Conservation (phyloP, 2,329 filamentous ascomycete genomes). For the Exophiala sideris region DNA sequence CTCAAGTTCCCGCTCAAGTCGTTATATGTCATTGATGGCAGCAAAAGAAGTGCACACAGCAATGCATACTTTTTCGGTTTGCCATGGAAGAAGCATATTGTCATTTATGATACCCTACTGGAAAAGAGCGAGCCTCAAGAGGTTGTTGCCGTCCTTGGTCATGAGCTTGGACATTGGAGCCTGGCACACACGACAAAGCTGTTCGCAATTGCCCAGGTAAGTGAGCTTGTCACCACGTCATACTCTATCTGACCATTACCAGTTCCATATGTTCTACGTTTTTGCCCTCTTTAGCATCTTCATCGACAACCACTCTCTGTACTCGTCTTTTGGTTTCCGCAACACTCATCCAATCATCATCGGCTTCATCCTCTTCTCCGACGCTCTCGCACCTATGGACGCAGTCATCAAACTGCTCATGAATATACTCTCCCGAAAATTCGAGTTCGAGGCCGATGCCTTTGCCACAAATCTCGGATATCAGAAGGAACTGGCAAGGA, state of each 20-base stretch:
- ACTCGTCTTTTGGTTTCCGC: slow-evolving; percentile 85
- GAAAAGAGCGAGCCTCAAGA: slow-evolving; percentile 91
- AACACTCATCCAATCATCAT: slow-evolving; percentile 86
- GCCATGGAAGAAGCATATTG: slow-evolving; percentile 99
- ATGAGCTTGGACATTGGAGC: slow-evolving; percentile 97
- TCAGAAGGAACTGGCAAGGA: slow-evolving; percentile 74
- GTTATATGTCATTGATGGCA: slow-evolving; percentile 90
- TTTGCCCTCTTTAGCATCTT: slow-evolving; percentile 96
- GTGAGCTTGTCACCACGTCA: slow-evolving; percentile 20
- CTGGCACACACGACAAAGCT: slow-evolving; percentile 91
- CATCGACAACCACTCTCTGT: slow-evolving; percentile 90
- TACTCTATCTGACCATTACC: slow-evolving; percentile 15
- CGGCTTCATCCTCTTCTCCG: slow-evolving; percentile 95
- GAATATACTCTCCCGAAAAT: slow-evolving; percentile 91
- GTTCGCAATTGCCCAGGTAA: slow-evolving; percentile 78
- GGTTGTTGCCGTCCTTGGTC: slow-evolving; percentile 89
- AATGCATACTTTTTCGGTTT: slow-evolving; percentile 96
- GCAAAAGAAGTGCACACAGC: slow-evolving; percentile 81
- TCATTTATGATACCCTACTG: slow-evolving; percentile 96
- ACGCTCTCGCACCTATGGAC: slow-evolving; percentile 91
- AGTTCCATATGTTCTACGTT: slow-evolving; percentile 94
- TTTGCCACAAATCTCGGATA: slow-evolving; percentile 87
- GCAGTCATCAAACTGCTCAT: slow-evolving; percentile 91
- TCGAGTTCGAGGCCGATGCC: slow-evolving; percentile 90
- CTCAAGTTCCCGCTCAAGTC: slow-evolving; percentile 90